These are phyloP conservation scores for Panus rudis DNA, from an alignment of 768 basidiomycete genomes.

Conservation along the genomic window DNA sequence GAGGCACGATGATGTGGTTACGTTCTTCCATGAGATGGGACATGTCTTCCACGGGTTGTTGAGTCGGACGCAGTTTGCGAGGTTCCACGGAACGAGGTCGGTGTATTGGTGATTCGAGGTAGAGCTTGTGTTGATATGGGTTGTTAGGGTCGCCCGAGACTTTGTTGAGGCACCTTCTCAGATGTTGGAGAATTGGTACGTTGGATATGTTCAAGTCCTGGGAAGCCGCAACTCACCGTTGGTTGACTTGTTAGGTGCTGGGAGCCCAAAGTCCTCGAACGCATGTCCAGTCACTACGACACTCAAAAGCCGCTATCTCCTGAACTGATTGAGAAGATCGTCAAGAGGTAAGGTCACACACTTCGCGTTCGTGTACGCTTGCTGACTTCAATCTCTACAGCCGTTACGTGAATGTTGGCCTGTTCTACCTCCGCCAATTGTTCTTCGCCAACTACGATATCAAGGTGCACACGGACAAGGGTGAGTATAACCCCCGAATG, in stretches of 20 bases:
- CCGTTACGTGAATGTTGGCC: slow-evolving; percentile 71
- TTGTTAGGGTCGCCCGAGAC: slow-evolving; percentile 58
- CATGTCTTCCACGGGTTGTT: slow-evolving; percentile 48
- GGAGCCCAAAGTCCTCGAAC: slow-evolving; percentile 69
- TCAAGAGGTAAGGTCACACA: slow-evolving; percentile 51
- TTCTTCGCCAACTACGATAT: slow-evolving; percentile 81
- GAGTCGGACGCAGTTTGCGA: slow-evolving; percentile 59
- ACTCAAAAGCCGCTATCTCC: slow-evolving; percentile 63
- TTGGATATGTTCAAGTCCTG: not conserved
- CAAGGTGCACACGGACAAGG: slow-evolving; percentile 64
- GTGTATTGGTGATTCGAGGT: slow-evolving; percentile 5
- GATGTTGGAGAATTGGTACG: slow-evolving; percentile 87
- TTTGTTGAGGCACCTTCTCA: slow-evolving; percentile 89
- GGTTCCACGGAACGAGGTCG: slow-evolving; percentile 77
- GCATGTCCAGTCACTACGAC: slow-evolving; percentile 78
- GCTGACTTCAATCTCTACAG: slow-evolving; percentile 13
- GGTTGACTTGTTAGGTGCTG: slow-evolving; percentile 48
- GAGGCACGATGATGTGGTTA: slow-evolving; percentile 83
- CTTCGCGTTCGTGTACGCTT: no score
- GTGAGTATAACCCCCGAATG: slow-evolving; percentile 24
- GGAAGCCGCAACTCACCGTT: slow-evolving; percentile 1
- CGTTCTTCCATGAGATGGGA: slow-evolving; percentile 89
- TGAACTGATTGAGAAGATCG: slow-evolving; percentile 71
- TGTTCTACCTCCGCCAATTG: slow-evolving; percentile 76
- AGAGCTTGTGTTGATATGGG: not conserved